Conservation (phyloP, 805 yeast species). For the Candida sphagnicola region DNA sequence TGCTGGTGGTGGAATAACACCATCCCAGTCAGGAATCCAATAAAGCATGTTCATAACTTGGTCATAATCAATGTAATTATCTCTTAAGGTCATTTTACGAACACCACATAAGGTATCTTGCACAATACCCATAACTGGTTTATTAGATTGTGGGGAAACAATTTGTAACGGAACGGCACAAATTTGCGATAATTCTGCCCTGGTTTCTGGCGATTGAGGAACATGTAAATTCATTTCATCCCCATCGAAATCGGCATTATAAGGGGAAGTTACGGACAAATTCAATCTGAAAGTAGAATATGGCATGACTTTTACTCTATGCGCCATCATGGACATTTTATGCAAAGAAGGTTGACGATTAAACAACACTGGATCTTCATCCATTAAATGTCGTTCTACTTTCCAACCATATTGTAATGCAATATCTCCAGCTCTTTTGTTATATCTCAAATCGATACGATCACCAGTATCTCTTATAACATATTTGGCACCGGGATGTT, state of each 20-base stretch:
- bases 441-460: constrained; percentile 94
- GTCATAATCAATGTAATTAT: constrained; percentile 81
- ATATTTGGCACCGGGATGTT: constrained; percentile 99
- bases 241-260: constrained; percentile 99
- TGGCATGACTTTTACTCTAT: constrained; percentile 97
- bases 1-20: constrained; percentile 94
- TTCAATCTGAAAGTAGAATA: constrained; percentile 96
- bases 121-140: constrained; percentile 99
- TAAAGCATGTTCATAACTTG: constrained; percentile 94
- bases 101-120: constrained; percentile 98
- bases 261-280: constrained; percentile 97
- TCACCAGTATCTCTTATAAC: constrained; percentile 98
- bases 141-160: constrained; percentile 97
- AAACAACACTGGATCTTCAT: constrained; percentile 94
- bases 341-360: constrained; percentile 99
- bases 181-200: constrained; percentile 91
- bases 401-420: constrained; percentile 99
- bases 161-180: constrained; percentile 98
- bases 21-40: constrained; percentile 99
- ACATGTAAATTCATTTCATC: constrained; percentile 99
- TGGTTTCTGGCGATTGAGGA: constrained; percentile 96
- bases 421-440: constrained; percentile 97
- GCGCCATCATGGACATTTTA: constrained; percentile 99
- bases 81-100: constrained; percentile 92
- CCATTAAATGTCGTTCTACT: constrained; percentile 97